Evolutionary conservation across 78 protist species (phyloP).

Genomic region (Emiliania huxleyi): DNA sequence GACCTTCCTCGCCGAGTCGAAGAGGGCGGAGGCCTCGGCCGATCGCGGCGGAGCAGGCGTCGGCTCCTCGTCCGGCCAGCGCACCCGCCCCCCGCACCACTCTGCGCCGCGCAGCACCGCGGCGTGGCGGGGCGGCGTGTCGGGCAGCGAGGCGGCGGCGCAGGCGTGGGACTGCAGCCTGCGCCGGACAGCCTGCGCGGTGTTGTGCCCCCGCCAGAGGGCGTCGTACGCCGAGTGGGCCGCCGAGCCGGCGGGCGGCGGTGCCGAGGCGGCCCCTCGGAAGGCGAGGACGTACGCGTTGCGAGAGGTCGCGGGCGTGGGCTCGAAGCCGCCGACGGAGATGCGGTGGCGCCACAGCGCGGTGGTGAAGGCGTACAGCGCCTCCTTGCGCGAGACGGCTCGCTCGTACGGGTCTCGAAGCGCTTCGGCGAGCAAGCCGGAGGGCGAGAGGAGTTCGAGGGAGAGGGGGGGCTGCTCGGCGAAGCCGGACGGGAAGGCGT

Average conservation of each 20-base stretch:
- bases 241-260: neutral
- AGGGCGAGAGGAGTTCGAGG: neutral
- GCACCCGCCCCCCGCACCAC: neutral
- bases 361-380: neutral
- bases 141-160: neutral
- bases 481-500: neutral
- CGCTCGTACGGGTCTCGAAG: neutral
- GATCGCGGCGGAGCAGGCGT: neutral
- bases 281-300: neutral
- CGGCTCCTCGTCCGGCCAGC: neutral
- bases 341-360: neutral
- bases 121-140: neutral
- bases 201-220: neutral
- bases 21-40: neutral
- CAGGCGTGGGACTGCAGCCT: neutral
- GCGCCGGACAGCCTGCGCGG: neutral
- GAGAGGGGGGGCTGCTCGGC: neutral
- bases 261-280: neutral
- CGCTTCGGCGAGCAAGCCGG: neutral
- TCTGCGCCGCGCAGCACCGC: neutral
- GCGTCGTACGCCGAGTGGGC: neutral
- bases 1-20: neutral
- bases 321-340: neutral
- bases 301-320: neutral
- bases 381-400: neutral